Conservation (phyloP, 2,329 filamentous ascomycete genomes). For the Xylaria sp. region DNA sequence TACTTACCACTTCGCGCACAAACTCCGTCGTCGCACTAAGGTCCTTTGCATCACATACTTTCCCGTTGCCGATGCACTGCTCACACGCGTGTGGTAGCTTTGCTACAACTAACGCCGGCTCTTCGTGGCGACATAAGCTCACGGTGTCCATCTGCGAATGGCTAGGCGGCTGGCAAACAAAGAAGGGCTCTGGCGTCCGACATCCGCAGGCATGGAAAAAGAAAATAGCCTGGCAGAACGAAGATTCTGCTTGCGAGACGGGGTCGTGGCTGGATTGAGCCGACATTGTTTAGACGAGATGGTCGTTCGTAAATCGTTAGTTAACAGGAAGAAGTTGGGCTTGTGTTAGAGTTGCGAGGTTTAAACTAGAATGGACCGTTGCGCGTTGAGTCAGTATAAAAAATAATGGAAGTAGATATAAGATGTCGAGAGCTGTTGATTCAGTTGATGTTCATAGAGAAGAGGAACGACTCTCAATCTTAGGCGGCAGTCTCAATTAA, state of each 20-base stretch:
- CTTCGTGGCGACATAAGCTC: constrained; percentile 33
- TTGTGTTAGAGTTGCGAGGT: neutral
- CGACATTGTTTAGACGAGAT: neutral
- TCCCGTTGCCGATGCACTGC: neutral
- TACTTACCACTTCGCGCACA: constrained; percentile 17
- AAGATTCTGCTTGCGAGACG: neutral
- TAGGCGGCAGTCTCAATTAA: neutral
- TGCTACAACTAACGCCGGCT: constrained; percentile 15
- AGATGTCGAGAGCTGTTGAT: neutral
- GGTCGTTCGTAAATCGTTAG: neutral
- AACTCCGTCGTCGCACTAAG: constrained; percentile 18
- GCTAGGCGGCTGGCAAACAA: constrained; percentile 30
- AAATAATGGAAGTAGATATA: neutral
- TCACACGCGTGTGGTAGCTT: constrained; percentile 26
- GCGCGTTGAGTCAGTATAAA: neutral
- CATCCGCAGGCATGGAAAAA: constrained; percentile 45
- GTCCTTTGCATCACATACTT: constrained; percentile 20
- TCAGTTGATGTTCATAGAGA: neutral
- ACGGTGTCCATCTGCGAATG: neutral
- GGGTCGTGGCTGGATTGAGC: neutral
- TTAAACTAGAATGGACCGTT: neutral
- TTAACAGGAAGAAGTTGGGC: neutral
- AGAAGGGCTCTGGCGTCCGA: constrained; percentile 21
- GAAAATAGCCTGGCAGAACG: constrained; percentile 38
- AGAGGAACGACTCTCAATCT: neutral